These are phyloP conservation scores for Herpetomonas samuelpessoai DNA, from an alignment of 208 protist genomes.

Conservation along the genomic window DNA sequence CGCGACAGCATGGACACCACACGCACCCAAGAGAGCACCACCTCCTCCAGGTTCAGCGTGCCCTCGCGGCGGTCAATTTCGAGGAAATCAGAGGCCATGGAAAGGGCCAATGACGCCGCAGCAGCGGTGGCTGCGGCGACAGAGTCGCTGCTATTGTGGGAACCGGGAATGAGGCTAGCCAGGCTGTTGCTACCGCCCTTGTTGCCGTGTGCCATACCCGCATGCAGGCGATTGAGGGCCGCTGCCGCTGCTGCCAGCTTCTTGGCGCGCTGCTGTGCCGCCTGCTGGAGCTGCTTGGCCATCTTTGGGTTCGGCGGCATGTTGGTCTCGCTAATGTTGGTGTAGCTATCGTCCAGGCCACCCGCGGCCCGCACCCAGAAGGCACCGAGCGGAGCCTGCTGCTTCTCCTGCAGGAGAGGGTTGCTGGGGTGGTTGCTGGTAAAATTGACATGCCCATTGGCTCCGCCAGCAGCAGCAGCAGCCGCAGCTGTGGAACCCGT, in stretches of 20 bases:
- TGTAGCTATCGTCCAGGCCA: slow-evolving; percentile 40
- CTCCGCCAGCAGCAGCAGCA: too few species aligned
- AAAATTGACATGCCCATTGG: slow-evolving; percentile 15
- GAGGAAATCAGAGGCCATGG: slow-evolving; percentile 18
- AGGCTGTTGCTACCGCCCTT: neutral
- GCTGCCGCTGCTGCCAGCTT: slow-evolving; percentile 17
- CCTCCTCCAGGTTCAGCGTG: slow-evolving; percentile 68
- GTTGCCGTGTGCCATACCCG: slow-evolving; percentile 1
- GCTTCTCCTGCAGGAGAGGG: slow-evolving; percentile 26
- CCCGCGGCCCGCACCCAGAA: slow-evolving; percentile 65
- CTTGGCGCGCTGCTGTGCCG: slow-evolving; percentile 28
- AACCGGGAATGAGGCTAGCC: neutral
- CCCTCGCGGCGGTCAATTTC: slow-evolving; percentile 40
- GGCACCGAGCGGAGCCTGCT: slow-evolving; percentile 23
- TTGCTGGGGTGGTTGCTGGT: slow-evolving; percentile 41
- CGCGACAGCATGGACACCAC: slow-evolving; percentile 39
- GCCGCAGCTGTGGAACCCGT: too few species aligned
- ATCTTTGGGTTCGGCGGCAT: slow-evolving; percentile 25
- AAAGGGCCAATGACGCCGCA: slow-evolving; percentile 7
- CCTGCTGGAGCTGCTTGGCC: slow-evolving; percentile 47
- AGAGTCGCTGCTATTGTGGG: slow-evolving; percentile 16
- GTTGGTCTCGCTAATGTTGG: slow-evolving; percentile 29
- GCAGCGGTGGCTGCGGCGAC: slow-evolving; percentile 1
- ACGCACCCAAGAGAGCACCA: slow-evolving; percentile 74
- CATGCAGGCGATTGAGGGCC: slow-evolving; percentile 5